Percentiles rank a stretch among this genome's conserved stretches.
phyloP scores from a whole-genome alignment of 208 protist species.

The Porcisia deanei region DNA sequence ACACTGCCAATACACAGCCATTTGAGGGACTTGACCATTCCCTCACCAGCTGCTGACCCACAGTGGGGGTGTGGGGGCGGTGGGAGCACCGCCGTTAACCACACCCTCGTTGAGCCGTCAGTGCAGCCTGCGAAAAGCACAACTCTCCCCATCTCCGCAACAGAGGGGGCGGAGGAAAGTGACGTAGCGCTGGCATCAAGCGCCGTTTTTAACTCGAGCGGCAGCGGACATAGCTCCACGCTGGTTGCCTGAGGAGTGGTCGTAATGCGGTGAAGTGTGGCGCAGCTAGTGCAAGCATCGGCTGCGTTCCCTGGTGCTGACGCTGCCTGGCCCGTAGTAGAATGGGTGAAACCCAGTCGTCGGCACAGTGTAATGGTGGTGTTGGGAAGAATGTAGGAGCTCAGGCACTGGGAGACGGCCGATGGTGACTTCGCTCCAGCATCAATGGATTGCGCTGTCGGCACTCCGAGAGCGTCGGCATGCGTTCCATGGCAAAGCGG shows the following conservation, averaged over 20 bases:
- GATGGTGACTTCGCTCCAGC: not conserved
- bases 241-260: constrained; percentile 7
- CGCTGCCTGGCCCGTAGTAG: not conserved
- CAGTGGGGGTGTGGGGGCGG: not conserved
- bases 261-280: constrained; percentile 3
- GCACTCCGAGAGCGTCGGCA: not conserved
- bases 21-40: not conserved
- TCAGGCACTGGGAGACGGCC: not conserved
- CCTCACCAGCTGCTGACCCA: not conserved
- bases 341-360: not conserved
- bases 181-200: not conserved
- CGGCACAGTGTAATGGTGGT: constrained; percentile 3
- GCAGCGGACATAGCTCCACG: constrained; percentile 23
- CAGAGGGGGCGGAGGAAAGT: not conserved
- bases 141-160: constrained; percentile 3
- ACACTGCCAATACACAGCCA: not conserved
- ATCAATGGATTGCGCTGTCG: not conserved
- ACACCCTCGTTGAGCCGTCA: constrained; percentile 33
- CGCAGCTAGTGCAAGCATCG: not conserved
- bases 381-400: not conserved
- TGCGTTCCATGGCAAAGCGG: not conserved
- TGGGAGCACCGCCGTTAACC: constrained; percentile 2
- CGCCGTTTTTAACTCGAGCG: not conserved
- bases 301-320: not conserved
- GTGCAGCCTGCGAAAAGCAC: constrained; percentile 30